Evolutionary conservation across 1,139 yeast species (phyloP), one percentile per base, ranked within the genome.

Genomic region (Blastobotrys ciferrii): DNA sequence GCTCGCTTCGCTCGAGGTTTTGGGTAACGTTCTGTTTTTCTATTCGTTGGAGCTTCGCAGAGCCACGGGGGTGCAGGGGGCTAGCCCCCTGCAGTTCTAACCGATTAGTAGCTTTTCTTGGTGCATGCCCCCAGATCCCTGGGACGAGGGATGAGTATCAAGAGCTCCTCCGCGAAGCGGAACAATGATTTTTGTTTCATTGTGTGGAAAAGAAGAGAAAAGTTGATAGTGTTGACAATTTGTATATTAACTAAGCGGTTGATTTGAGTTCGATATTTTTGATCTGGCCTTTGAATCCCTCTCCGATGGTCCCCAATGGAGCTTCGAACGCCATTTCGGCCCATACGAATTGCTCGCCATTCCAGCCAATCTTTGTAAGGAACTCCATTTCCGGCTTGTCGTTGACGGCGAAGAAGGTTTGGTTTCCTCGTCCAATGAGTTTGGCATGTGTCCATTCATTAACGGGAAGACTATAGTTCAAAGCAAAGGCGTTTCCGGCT

Each of bases 291-390:
- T 36, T 36, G 28, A 36, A 36, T 7, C 28, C 28, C n/a, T 36
- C 40, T 5, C 40, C 40, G 11, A 36, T 36, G 9, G 40, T 36
- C 12, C 18, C 40, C 28, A 36, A 36, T 9, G 44, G 44, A 9
- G 44, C 44, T 41, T 41, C 44, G 30, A 41, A 30, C 6, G 44
- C 37, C 44, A 41, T 41, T 9, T 15, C 19, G 11, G 25, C 37
- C 44, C 44, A 41, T 2, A 41, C 44, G 12, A 41, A 28, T 12
- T 17, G 14, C n/a, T 13, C 32, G 15, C 35, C 35, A 6, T 5
- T 13, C 13, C n/a, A 7, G 18, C 44, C 44, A 17, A 41, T 31
- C 15, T 9, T 13, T 9, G 44, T 41, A n/a, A 28, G 33, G 37
- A 41, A 41, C 19, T 41, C 44, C 30, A 30, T 19, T 32, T 41